Conservation (phyloP, 345 rosid genomes). For the Rubroshorea leprosula region DNA sequence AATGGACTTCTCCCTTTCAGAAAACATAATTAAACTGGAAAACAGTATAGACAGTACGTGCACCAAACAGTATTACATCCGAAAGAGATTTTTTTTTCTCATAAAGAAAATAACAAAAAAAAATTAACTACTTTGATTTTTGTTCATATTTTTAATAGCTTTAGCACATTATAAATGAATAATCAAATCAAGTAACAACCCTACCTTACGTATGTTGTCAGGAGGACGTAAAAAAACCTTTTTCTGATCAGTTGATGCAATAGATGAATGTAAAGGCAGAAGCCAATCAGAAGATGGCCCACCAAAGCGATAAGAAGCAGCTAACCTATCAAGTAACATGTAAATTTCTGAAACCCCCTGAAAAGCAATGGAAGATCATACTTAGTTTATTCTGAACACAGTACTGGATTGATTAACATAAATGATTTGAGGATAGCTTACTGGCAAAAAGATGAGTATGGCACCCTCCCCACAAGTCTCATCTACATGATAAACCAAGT, state of each 20-base stretch:
- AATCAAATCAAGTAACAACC: slow-evolving; percentile 10
- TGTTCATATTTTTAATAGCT: neutral
- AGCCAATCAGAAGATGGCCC: slow-evolving; percentile 81
- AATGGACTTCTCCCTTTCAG: neutral
- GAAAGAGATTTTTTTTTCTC: neutral
- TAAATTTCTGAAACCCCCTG: slow-evolving; percentile 85
- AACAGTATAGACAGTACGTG: no score
- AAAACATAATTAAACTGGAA: neutral
- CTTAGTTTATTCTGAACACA: neutral
- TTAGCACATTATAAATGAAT: neutral
- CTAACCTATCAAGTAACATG: slow-evolving; percentile 61
- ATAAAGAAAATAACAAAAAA: no score
- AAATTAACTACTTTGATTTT: neutral
- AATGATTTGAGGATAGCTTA: slow-evolving; percentile 29
- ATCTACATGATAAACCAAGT: slow-evolving; percentile 76
- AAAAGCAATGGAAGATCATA: slow-evolving; percentile 13
- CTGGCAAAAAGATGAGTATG: slow-evolving; percentile 82
- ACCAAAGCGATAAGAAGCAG: slow-evolving; percentile 77
- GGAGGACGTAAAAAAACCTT: slow-evolving; percentile 77
- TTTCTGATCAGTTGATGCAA: slow-evolving; percentile 67
- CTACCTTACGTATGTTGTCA: slow-evolving; percentile 67
- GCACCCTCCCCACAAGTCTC: slow-evolving; percentile 75
- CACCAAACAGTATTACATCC: neutral
- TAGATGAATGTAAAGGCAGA: slow-evolving; percentile 83
- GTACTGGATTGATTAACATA: neutral